phyloP scores from a whole-genome alignment of 2,329 filamentous ascomycete genomes.

The Trichoderma sp. region DNA sequence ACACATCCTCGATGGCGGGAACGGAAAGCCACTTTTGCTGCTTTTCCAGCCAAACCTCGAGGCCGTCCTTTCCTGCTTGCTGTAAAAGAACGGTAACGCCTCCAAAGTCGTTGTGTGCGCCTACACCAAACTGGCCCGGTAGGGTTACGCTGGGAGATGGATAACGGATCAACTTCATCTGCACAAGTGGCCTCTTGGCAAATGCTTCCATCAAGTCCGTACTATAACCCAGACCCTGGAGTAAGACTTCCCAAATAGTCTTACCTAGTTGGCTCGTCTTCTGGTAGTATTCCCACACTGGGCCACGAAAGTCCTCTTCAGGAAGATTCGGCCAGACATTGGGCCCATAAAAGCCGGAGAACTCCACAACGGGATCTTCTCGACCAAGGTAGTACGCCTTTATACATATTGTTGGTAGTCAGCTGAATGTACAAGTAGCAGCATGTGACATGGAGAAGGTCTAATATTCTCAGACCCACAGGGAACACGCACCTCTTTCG shows the following conservation, averaged over 20 bases:
- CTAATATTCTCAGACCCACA: background rate
- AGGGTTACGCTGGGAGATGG: background rate
- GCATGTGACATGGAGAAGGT: too few relatives aligned
- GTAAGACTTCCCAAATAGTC: slow-evolving; percentile 30
- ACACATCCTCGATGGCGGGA: slow-evolving; percentile 34
- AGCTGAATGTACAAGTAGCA: too few relatives aligned
- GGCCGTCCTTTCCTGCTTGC: too few relatives aligned
- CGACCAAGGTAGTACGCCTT: slow-evolving; percentile 28
- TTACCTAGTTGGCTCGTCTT: slow-evolving; percentile 2
- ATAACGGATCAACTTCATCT: slow-evolving; percentile 31
- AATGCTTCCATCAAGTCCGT: slow-evolving; percentile 25
- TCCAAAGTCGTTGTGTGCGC: slow-evolving; percentile 1
- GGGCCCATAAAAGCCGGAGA: slow-evolving; percentile 31
- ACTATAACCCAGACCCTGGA: slow-evolving; percentile 24
- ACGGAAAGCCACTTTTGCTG: slow-evolving; percentile 34
- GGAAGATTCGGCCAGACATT: slow-evolving; percentile 37
- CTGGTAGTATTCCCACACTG: slow-evolving; percentile 31
- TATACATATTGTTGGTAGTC: too few relatives aligned
- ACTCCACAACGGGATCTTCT: slow-evolving; percentile 29
- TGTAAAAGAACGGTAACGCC: too few relatives aligned
- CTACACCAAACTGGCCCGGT: slow-evolving; percentile 27
- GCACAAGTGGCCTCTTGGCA: slow-evolving; percentile 27
- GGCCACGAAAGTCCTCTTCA: slow-evolving; percentile 32
- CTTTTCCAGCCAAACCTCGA: slow-evolving; percentile 25
- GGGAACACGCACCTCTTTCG: slow-evolving; percentile 25